Base-by-base conservation (phyloP, 192 early-diverging fungal genomes). In the Martensiomyces pterosporus region DNA sequence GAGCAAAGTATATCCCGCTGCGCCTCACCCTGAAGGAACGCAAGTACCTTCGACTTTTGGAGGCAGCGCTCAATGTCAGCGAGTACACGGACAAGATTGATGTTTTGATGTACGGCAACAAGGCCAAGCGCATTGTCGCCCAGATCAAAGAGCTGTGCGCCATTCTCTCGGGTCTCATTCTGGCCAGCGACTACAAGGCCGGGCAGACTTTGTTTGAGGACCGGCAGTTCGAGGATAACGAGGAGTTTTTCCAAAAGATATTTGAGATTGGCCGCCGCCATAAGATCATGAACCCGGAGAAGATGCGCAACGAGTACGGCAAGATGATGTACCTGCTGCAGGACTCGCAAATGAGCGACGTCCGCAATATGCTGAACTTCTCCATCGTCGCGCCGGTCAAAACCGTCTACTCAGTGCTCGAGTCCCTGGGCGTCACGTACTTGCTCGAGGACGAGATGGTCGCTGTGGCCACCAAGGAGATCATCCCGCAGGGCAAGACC, bases 91-190 rank as follows among this genome's bases (percentile, higher is more conserved):
- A 90, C 68, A 85, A 85, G 55, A 79, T 90, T 27, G 88, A 90
- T 47, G 73, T 90, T 19, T 69, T 94, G 19, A 81, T 80, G 21
- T 90, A 90, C 54, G 79, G 77, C 19, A 87, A 75, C 78, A 95
- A 94, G 60, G 59, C 83, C 21, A 89, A 88, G 67, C 86, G 94
- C 24, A 93, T 92, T 22, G 88, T 99, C 3, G 75, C 77, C 34
- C 97, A 99, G 64, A 97, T 99, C 63, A 89, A 90, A 43, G 94
- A 98, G 56, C 78, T 99, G 21, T 99, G 97, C 57, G 86, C 91
- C 9, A 93, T 98, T 32, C 75, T 99, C 24, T 88, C 88, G 19
- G 97, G 97, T 3, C 78, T 98, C 3, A 83, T 93, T 24, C 61
- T 98, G 23, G 83, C 86, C 25, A 80, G 81, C 38, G 87, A 92